Conservation (phyloP, 2,329 filamentous ascomycete species). For the Sarocladiaceae sp. region DNA sequence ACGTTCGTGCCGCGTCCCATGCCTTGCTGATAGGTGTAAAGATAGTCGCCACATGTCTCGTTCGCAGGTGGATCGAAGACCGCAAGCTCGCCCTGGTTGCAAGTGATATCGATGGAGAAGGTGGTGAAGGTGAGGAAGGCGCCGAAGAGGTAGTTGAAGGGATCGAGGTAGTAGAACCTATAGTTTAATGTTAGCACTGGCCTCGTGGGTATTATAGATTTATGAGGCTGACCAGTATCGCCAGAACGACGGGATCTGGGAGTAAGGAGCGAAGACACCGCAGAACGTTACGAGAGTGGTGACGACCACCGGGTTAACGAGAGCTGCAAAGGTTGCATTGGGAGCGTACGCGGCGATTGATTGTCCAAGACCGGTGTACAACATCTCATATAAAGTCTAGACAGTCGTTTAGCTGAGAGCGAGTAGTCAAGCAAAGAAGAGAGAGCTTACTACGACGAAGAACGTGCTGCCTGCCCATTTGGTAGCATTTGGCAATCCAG, state of each 20-base stretch:
- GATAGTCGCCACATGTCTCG: constrained; percentile 51
- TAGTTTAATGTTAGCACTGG: no score
- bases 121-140: constrained; percentile 42
- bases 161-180: constrained; percentile 46
- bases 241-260: constrained; percentile 59
- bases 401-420: neutral
- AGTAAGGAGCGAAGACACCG: constrained; percentile 63
- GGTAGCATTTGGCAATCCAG: constrained; percentile 37
- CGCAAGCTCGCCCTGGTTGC: constrained; percentile 39
- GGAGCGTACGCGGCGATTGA: constrained; percentile 44
- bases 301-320: constrained; percentile 40
- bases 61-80: constrained; percentile 38
- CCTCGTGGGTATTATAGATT: no score
- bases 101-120: constrained; percentile 38
- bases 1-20: constrained; percentile 39
- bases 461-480: neutral
- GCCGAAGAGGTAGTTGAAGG: constrained; percentile 52
- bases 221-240: constrained; percentile 54
- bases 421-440: neutral
- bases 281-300: constrained; percentile 54
- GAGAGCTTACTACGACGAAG: neutral
- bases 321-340: constrained; percentile 43
- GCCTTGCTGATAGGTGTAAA: constrained; percentile 46
- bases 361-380: constrained; percentile 38
- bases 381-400: constrained; percentile 27